Conservation (phyloP, 768 basidiomycete species). For the Termitomyces sp. region DNA sequence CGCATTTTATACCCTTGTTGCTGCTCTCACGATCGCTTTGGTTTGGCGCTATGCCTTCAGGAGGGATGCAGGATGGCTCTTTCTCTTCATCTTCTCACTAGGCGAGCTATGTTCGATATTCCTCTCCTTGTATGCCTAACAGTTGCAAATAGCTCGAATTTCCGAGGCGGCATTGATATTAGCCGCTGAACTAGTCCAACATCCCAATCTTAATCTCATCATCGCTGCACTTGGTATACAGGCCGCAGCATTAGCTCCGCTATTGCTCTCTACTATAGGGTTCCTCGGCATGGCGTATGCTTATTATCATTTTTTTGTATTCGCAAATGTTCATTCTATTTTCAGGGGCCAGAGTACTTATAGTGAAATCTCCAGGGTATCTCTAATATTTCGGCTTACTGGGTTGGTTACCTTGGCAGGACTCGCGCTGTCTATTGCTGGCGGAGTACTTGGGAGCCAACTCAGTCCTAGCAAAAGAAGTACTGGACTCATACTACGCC, state of each 20-base stretch:
- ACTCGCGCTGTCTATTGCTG: constrained; percentile 40
- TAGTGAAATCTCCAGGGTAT: constrained; percentile 43
- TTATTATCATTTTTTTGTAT: neutral
- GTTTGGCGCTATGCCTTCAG: constrained; percentile 52
- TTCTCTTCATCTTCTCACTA: constrained; percentile 56
- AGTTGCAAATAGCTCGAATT: constrained; percentile 44
- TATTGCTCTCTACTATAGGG: constrained; percentile 39
- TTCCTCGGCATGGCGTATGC: constrained; percentile 52
- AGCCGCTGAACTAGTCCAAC: constrained; percentile 42
- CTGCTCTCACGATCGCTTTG: constrained; percentile 40
- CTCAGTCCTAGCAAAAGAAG: constrained; percentile 26
- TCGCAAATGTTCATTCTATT: constrained; percentile 15
- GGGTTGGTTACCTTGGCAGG: constrained; percentile 35
- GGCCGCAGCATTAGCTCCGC: constrained; percentile 34
- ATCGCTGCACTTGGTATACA: constrained; percentile 52
- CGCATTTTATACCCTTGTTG: constrained; percentile 55
- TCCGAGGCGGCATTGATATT: constrained; percentile 54
- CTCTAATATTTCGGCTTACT: constrained; percentile 30
- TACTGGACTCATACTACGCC: constrained; percentile 36
- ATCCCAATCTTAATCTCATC: constrained; percentile 40
- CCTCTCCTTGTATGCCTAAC: neutral
- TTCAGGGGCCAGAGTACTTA: constrained; percentile 47
- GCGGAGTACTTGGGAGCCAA: constrained; percentile 41
- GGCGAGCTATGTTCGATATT: constrained; percentile 32
- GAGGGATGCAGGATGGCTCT: constrained; percentile 64